Percentiles rank a stretch among this genome's conserved stretches.
These are phyloP conservation scores for Wickerhamiella musiphila DNA, from an alignment of 805 yeast species.

Conservation along the genomic window DNA sequence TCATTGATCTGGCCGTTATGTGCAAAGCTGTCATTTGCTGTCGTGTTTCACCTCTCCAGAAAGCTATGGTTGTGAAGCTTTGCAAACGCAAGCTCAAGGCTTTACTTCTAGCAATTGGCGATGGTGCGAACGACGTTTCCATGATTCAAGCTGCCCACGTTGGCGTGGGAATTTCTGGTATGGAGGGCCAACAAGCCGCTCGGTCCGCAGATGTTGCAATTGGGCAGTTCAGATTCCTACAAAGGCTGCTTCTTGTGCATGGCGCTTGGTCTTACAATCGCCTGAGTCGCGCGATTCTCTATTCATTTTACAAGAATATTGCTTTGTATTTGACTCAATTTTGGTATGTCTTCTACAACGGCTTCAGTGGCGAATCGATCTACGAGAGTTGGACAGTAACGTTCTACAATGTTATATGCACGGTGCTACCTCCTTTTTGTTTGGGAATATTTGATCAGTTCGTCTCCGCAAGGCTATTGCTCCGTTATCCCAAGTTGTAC, in stretches of 20 bases:
- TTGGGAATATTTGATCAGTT: constrained; percentile 95
- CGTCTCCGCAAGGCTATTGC: constrained; percentile 74
- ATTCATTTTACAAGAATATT: constrained; percentile 90
- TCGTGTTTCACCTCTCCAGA: constrained; percentile 93
- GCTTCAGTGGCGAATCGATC: constrained; percentile 87
- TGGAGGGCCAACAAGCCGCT: constrained; percentile 99
- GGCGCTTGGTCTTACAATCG: constrained; percentile 98
- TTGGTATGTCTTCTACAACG: constrained; percentile 89
- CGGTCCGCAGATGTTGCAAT: constrained; percentile 94
- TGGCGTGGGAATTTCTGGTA: constrained; percentile 97
- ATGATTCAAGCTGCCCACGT: constrained; percentile 99
- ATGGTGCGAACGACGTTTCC: constrained; percentile 97
- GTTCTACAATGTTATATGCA: constrained; percentile 82
- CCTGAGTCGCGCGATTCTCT: constrained; percentile 77
- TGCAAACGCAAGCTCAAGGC: constrained; percentile 64
- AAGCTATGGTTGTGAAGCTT: constrained; percentile 87
- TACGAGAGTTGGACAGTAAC: constrained; percentile 98
- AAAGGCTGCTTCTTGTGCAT: constrained; percentile 73
- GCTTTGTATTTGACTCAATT: constrained; percentile 95
- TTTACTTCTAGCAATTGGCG: constrained; percentile 84
- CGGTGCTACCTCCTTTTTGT: constrained; percentile 90
- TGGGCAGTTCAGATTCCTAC: constrained; percentile 82
- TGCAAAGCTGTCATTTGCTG: constrained; percentile 97
- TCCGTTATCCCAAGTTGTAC: constrained; percentile 84
- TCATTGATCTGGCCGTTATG: constrained; percentile 61